Evolutionary conservation across 768 basidiomycete species (phyloP), one percentile per base, ranked within the genome.

Genomic region (Psilocybe sp.): DNA sequence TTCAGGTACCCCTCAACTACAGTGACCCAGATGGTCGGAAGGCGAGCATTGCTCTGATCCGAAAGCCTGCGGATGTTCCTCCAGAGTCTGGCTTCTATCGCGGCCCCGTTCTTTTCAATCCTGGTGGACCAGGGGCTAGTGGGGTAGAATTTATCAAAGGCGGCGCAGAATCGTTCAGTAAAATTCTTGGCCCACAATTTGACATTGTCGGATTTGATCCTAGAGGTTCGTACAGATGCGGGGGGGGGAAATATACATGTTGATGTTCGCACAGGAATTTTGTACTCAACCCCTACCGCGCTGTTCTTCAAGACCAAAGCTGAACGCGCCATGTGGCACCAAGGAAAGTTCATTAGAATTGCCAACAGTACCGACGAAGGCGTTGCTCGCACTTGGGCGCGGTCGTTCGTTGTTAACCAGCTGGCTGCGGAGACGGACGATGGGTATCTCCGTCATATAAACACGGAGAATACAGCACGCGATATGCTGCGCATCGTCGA

Each of bases 171-270:
- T 31, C 44, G 3, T 46, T 78, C 6, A 59, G 62, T 8, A 32
- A 49, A 1, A 56, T 73, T 13, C 43, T 78, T 13, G 77, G 78
- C 2, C 68, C 71, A n/a, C 61, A 69, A 38, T 79, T 73, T 50
- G 75, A 79, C 45, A 54, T 78, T 5, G 64, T 79, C 11, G 67
- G 73, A 5, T 78, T 77, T 50, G 77, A 79, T 56, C 75, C 75
- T 11, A 56, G 75, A 64, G 75, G 74, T 74, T 53, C 10, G 55
- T 50, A 9, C 28, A n/a, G 16, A 12, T 47, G 7, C 33, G 7
- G 15, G 18, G 20, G n/a, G 11, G 18, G 7, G 11, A 16, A 12
- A 33, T 20, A 15, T 13, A 14, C 7, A 31, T 19, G n/a, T 31
- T 40, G n/a, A n/a, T n/a, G n/a, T 11, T 13, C 15, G 44, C 20